Evolutionary conservation across 1,284 basidiomycete species (phyloP), one percentile per base, ranked within the genome.

Genomic region (Cryptococcus hybrid): DNA sequence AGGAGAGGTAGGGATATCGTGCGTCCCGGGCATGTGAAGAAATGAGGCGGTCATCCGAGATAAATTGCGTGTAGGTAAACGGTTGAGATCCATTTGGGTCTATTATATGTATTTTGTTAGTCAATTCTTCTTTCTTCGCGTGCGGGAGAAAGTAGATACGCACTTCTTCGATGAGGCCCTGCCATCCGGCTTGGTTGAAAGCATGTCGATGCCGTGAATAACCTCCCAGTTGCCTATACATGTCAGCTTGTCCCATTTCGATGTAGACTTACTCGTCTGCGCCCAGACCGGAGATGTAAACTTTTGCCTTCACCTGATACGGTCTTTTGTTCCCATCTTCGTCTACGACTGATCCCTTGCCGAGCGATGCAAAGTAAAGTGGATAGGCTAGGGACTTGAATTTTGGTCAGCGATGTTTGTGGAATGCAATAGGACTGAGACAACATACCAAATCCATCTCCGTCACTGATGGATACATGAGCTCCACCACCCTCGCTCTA

Each of bases 41-140:
- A 53, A 96, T 85, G 50, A 97, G 83, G 6, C 95, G 86, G 75
- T 99, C 95, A 75, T 99, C 95, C 95, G 83, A 3, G 93, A 93
- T 3, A 99, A 80, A 72, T 99, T 99, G 44, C 96, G 85, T 1
- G 81, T 84, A 0, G 94, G 92, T 57, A 99, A 86, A 3, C 93
- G 86, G 68, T 89, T 85, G n/a, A 99, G 82, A 70, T 99, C 95
- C 51, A 93, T 82, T 74, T 98, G 92, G 30, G 96, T 83, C 50
- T 52, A 30, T 34, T 18, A 18, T 18, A 18, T 18, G 18, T 18
- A 18, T 18, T 18, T 56, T 5, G 34, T 47, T n/a, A 8, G 52
- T 48, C 18, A 54, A 36, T 18, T 47, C 44, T 47, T 47, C 30
- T 38, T 34, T 11, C 8, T 1, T 18, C 3, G n/a, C 40, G n/a